Conservation (phyloP, 768 basidiomycete species). For the Agrocybe praecox region DNA sequence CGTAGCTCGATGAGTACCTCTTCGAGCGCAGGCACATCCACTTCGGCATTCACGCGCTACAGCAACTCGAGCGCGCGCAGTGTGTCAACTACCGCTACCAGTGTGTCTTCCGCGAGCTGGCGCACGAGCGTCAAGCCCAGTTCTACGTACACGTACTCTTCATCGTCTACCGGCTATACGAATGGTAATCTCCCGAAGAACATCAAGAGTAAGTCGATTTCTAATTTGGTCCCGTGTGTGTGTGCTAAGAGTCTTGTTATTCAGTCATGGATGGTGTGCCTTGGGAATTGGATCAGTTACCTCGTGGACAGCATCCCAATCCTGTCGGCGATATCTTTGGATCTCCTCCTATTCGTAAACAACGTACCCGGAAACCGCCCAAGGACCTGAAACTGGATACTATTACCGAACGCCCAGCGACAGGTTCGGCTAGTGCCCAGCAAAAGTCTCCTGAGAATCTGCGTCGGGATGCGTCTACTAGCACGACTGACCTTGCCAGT, state of each 20-base stretch:
- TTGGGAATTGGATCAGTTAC: constrained; percentile 71
- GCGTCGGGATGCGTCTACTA: constrained; percentile 69
- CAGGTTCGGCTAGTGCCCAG: constrained; percentile 21
- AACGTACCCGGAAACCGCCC: constrained; percentile 60
- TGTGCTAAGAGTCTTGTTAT: constrained; percentile 9
- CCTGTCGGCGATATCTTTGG: constrained; percentile 67
- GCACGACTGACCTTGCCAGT: constrained; percentile 69
- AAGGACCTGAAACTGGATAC: constrained; percentile 73
- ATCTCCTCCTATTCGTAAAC: constrained; percentile 61
- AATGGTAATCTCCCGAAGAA: constrained; percentile 58
- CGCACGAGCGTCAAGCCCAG: constrained; percentile 50
- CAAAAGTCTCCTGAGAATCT: constrained; percentile 51
- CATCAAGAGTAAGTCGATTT: constrained; percentile 70
- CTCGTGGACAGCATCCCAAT: constrained; percentile 64
- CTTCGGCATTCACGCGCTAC: constrained; percentile 77
- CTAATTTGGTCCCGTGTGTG: constrained; percentile 1
- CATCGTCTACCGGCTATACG: constrained; percentile 28
- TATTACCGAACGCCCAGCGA: constrained; percentile 67
- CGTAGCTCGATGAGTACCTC: constrained; percentile 75
- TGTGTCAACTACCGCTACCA: constrained; percentile 80
- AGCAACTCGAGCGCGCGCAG: constrained; percentile 76
- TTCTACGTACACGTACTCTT: constrained; percentile 28
- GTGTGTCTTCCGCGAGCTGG: constrained; percentile 76
- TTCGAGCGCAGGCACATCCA: constrained; percentile 68
- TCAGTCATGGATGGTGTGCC: constrained; percentile 79